Conservation (phyloP, 164 flowering plant species). For the Stephania cephalantha region DNA sequence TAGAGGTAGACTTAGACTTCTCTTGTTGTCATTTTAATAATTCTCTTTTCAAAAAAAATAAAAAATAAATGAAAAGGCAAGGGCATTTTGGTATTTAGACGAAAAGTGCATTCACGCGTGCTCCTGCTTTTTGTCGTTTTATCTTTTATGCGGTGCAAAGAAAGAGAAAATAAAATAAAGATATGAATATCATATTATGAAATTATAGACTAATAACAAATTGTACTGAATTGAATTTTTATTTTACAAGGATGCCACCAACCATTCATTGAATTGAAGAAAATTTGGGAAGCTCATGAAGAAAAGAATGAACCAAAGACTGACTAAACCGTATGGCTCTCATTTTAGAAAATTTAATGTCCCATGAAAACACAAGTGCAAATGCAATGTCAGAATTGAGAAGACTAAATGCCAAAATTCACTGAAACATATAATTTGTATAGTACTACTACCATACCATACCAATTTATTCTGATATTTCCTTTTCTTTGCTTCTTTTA, state of each 20-base stretch:
- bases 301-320: not conserved
- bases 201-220: not conserved
- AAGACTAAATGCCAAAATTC: not conserved
- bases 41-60: no score
- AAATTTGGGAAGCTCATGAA: not conserved
- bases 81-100: constrained; percentile 1
- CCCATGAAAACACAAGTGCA: not conserved
- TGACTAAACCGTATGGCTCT: not conserved
- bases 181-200: not conserved
- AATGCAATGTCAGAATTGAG: not conserved
- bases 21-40: no score
- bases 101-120: constrained; percentile 11
- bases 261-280: not conserved
- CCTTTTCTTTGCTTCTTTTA: no score
- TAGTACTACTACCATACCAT: no score
- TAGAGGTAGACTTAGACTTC: no score
- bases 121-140: constrained; percentile 13
- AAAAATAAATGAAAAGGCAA: not conserved
- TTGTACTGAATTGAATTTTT: not conserved
- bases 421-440: not conserved
- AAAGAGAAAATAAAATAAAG: not conserved
- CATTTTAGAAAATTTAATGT: not conserved
- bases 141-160: not conserved
- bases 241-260: no score
- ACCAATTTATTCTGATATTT: no score